Evolutionary conservation across 2,329 filamentous ascomycete species (phyloP), one percentile per base, ranked within the genome.

Genomic region (Beauveria sp.): DNA sequence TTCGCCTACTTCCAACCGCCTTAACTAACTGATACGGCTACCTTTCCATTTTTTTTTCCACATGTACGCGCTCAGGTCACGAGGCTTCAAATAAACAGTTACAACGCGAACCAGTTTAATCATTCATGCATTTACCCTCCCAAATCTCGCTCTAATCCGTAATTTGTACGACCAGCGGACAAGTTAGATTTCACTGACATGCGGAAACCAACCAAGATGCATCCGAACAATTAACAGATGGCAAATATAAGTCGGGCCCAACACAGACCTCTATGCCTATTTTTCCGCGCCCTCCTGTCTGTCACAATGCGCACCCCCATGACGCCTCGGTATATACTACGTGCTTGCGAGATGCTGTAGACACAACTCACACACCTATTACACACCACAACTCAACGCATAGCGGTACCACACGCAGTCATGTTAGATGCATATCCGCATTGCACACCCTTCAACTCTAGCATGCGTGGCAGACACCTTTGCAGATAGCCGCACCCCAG

Each of bases 341-440:
- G 22, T 24, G 1, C 8, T 34, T 8, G 37, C 37, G 16, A 51
- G 37, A 26, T 43, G 22, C 24, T 34, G 26, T 18, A 34, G 40
- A n/a, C 47, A 59, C 47, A 43, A 37, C 37, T 30, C 37, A 59
- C 47, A 37, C 48, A 28, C 18, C 18, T 28, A 46, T 16, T n/a
- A 34, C 40, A 55, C 41, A 43, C 52, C 18, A 34, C 9, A 37
- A 37, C 50, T 14, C 34, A 40, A 8, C 20, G 18, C 34, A 22
- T 22, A 50, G 20, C 55, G 37, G 30, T 9, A 58, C 44, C 44
- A 50, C 43, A 55, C 37, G 37, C 53, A 56, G 28, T 46, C 43
- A 24, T 30, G 20, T 20, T 28, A 40, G 54, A 47, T 44, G 55
- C 55, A 58, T 58, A 58, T 58, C 55, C 55, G 55, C 44, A 41